A percentile compares a stretch with the other conserved stretches of the same genome.
Evolutionary conservation across 768 basidiomycete genomes (phyloP).

Genomic region (Candolleomyces efflorescens): DNA sequence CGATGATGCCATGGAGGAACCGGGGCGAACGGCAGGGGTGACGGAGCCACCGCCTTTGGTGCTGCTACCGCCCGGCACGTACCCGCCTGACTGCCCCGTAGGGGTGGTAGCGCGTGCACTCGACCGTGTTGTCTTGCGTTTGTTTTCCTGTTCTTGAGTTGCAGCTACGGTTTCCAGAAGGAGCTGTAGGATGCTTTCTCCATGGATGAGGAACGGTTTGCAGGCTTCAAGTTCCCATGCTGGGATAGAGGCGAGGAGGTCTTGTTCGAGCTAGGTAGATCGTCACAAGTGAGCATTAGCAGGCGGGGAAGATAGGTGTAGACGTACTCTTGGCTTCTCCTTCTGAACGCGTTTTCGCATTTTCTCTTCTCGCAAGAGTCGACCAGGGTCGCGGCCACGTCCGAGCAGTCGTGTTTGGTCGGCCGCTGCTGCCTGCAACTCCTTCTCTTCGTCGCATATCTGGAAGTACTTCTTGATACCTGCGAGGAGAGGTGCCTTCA

Average conservation of each 20-base stretch:
- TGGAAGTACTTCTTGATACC: slow-evolving; percentile 86
- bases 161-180: slow-evolving; percentile 71
- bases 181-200: slow-evolving; percentile 73
- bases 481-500: slow-evolving; percentile 72
- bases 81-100: slow-evolving; percentile 24
- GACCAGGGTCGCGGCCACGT: slow-evolving; percentile 80
- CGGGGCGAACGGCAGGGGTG: slow-evolving; percentile 61
- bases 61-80: slow-evolving; percentile 35
- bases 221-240: slow-evolving; percentile 80
- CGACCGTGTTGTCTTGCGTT: slow-evolving; percentile 45
- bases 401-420: slow-evolving; percentile 83
- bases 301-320: not conserved
- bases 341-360: slow-evolving; percentile 91
- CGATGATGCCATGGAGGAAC: slow-evolving; percentile 32
- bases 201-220: slow-evolving; percentile 79
- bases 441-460: slow-evolving; percentile 86
- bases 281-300: not conserved
- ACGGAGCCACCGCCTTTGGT: slow-evolving; percentile 31
- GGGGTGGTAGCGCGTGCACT: slow-evolving; percentile 62
- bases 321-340: slow-evolving; percentile 85
- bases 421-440: slow-evolving; percentile 73
- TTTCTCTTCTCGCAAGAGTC: slow-evolving; percentile 91
- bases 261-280: slow-evolving; percentile 75
- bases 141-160: slow-evolving; percentile 72
- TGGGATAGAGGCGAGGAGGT: slow-evolving; percentile 73